Evolutionary conservation across 352 stramenopile species (phyloP).

Genomic region (Globisporangium cystogenes): DNA sequence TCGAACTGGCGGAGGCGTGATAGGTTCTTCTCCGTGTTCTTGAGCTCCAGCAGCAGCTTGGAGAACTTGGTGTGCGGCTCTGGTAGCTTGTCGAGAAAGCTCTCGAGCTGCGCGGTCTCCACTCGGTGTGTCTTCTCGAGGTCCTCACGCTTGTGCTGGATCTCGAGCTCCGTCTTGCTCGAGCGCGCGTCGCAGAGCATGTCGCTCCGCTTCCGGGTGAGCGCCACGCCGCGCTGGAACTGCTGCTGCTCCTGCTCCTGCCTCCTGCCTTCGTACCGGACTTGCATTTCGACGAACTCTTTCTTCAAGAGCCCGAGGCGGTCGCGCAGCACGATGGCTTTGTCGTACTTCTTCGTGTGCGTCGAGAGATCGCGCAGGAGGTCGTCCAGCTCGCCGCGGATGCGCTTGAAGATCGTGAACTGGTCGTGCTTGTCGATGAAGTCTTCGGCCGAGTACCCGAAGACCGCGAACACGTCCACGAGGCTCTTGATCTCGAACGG

Average conservation of each 20-base stretch:
- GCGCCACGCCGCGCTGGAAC: slow-evolving; percentile 34
- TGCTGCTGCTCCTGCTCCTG: slow-evolving; percentile 45
- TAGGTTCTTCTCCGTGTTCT: slow-evolving; percentile 67
- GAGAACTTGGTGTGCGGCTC: slow-evolving; percentile 68
- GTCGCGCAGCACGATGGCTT: slow-evolving; percentile 59
- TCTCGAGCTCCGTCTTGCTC: slow-evolving; percentile 30
- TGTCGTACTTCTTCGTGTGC: slow-evolving; percentile 68
- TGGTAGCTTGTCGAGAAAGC: slow-evolving; percentile 44
- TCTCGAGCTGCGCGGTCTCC: slow-evolving; percentile 54
- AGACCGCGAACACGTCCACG: slow-evolving; percentile 63
- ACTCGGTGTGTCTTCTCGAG: slow-evolving; percentile 56
- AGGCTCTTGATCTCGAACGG: slow-evolving; percentile 65
- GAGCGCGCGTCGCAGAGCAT: slow-evolving; percentile 22
- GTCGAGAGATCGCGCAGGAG: slow-evolving; percentile 43
- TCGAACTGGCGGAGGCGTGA: slow-evolving; percentile 58
- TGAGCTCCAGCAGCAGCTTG: slow-evolving; percentile 60
- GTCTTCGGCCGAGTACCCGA: slow-evolving; percentile 54
- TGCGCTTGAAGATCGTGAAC: slow-evolving; percentile 60
- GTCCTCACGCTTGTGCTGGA: slow-evolving; percentile 39
- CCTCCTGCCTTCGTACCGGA: slow-evolving; percentile 42
- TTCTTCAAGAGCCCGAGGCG: slow-evolving; percentile 51
- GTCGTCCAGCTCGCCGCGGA: slow-evolving; percentile 51
- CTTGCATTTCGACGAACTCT: slow-evolving; percentile 66
- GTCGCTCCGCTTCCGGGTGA: slow-evolving; percentile 35
- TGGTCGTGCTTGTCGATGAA: slow-evolving; percentile 70